Evolutionary conservation across 306 rosid genomes (phyloP).

Genomic region (Leucaena leucocephala): DNA sequence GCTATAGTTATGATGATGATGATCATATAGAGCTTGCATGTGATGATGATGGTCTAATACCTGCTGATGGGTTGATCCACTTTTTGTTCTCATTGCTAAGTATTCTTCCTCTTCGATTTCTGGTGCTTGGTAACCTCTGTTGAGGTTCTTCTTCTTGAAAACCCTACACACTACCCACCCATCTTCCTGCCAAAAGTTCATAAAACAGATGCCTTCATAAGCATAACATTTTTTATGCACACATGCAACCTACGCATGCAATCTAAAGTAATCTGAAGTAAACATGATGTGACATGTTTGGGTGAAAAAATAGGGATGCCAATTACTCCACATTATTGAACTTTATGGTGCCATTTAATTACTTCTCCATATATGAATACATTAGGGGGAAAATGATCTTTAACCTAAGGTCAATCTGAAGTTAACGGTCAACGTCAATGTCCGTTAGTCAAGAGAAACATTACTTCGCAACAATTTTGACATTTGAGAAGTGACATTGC

Average conservation of each 20-base stretch:
- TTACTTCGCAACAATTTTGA: no score
- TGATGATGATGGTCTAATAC: slow-evolving; percentile 33
- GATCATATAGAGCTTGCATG: slow-evolving; percentile 37
- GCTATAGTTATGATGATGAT: neutral
- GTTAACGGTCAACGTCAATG: no score
- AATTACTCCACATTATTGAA: neutral
- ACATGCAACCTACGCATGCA: neutral
- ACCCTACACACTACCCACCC: slow-evolving; percentile 99
- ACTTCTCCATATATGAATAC: no score
- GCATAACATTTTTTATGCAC: neutral
- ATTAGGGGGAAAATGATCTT: no score
- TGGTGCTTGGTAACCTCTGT: slow-evolving; percentile 57
- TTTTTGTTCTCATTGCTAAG: slow-evolving; percentile 40
- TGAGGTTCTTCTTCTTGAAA: slow-evolving; percentile 83
- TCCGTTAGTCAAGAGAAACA: no score
- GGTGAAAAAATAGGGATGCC: no score
- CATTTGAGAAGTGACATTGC: no score
- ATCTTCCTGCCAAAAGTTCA: slow-evolving; percentile 63
- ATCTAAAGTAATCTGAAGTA: no score
- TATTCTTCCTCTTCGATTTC: slow-evolving; percentile 41
- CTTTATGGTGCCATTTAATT: no score
- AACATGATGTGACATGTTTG: no score
- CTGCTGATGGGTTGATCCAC: slow-evolving; percentile 37
- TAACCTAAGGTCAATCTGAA: no score
- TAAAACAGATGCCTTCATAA: neutral